Conservation (phyloP, 1,284 basidiomycete genomes). For the Tausonia pullulans region DNA sequence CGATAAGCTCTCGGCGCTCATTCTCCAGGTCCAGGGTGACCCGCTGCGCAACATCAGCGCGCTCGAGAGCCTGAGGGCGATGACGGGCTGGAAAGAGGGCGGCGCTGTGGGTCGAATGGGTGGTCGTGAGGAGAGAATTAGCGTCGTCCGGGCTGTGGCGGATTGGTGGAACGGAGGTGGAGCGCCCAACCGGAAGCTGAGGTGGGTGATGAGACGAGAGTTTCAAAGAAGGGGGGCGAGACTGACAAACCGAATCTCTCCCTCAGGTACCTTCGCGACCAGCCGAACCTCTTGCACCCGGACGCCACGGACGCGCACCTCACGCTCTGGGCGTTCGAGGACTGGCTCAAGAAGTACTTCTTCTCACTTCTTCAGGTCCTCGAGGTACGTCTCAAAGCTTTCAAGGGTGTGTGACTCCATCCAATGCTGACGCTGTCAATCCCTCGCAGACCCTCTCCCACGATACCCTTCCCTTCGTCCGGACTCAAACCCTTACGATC, state of each 20-base stretch:
- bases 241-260: background rate
- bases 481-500: conserved; percentile 63
- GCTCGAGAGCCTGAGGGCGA: conserved; percentile 58
- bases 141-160: conserved; percentile 77
- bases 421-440: background rate
- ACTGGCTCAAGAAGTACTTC: conserved; percentile 95
- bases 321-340: conserved; percentile 83
- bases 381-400: conserved; percentile 46
- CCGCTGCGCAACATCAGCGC: conserved; percentile 81
- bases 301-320: conserved; percentile 62
- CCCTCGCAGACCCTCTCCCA: conserved; percentile 57
- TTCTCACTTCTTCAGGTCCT: conserved; percentile 83
- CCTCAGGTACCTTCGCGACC: conserved; percentile 80
- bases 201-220: conserved; percentile 39
- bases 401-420: background rate
- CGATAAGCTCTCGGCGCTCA: conserved; percentile 85
- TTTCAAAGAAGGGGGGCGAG: background rate
- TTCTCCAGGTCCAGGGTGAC: conserved; percentile 78
- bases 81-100: conserved; percentile 67
- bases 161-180: conserved; percentile 97
- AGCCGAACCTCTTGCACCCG: conserved; percentile 56
- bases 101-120: conserved; percentile 26
- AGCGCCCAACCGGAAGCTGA: conserved; percentile 66
- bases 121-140: conserved; percentile 78
- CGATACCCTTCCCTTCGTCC: conserved; percentile 79